Base-by-base conservation (phyloP, 768 basidiomycete genomes). In the Mrakia gelida region DNA sequence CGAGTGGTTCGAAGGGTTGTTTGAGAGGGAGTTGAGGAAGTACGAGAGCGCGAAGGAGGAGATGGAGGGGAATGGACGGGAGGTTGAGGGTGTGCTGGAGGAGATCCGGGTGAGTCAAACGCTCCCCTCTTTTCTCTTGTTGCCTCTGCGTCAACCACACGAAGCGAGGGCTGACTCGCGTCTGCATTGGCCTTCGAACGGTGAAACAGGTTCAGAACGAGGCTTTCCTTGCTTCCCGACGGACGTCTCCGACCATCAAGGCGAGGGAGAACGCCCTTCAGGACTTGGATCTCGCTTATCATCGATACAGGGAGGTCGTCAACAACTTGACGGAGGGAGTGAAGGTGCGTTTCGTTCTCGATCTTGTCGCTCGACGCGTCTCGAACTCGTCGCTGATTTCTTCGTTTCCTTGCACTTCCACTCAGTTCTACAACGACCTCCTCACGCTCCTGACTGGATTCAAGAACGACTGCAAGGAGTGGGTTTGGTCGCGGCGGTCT, bases 341-440 rank as follows among this genome's bases (percentile, higher is more conserved):
- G 81, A 91, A 93, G 86, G 94, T 91, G 80, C 21, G 85, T 80
- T n/a, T n/a, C n/a, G n/a, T n/a, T n/a, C 38, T 16, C 15, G 21
- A 45, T 63, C 62, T 62, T 77, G 18, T 38, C 61, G 45, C 52
- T 59, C n/a, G 6, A 28, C 26, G 59, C 59, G 59, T 59, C 59
- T 28, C 26, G 26, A 59, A 21, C 1, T 34, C 13, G 7, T 23
- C 3, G 52, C 30, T 61, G 43, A 30, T 21, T 11, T 21, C 18
- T 65, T 23, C 41, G 9, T 13, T 43, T n/a, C n/a, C n/a, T n/a
- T n/a, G n/a, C n/a, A n/a, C 41, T 79, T 70, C 1, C 54, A 79
- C 16, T 15, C 75, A 95, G 92, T 98, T 98, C 82, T 96, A 99
- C 83, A 94, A 93, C 79, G 92, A 93, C 81, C 88, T 98, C 75